Conservation (phyloP, 129 eudicot genomes). For the Saussurea involucrata region DNA sequence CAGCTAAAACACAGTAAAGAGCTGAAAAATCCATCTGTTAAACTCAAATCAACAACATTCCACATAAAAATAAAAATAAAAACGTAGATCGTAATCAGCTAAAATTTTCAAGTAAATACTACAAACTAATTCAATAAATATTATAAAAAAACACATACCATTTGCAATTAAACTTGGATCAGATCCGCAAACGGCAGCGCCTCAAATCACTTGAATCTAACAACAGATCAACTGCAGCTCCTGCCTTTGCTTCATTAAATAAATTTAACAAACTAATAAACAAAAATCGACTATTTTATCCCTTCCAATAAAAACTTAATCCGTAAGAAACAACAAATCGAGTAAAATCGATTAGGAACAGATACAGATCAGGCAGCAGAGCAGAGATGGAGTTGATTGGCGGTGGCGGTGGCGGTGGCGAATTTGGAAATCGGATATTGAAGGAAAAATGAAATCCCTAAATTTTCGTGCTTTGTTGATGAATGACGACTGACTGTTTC, state of each 20-base stretch:
- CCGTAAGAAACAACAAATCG: neutral
- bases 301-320: neutral
- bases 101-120: neutral
- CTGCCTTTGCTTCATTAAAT: neutral
- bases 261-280: neutral
- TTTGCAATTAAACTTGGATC: constrained; percentile 22
- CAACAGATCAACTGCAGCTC: constrained; percentile 23
- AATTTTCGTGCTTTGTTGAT: constrained; percentile 9
- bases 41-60: constrained; percentile 1
- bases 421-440: constrained; percentile 16
- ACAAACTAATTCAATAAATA: neutral
- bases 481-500: constrained; percentile 33
- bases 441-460: constrained; percentile 23
- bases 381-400: constrained; percentile 20
- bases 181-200: constrained; percentile 32
- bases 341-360: constrained; percentile 2
- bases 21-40: neutral
- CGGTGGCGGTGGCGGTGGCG: neutral
- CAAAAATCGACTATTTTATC: constrained; percentile 10
- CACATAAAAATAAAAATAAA: neutral
- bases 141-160: constrained; percentile 12
- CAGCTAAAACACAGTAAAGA: neutral
- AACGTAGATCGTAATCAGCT: constrained; percentile 16
- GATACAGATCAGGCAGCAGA: constrained; percentile 11
- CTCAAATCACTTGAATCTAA: constrained; percentile 18